phyloP scores from a whole-genome alignment of 78 protist species.

The Chrysochromulina tobinii region DNA sequence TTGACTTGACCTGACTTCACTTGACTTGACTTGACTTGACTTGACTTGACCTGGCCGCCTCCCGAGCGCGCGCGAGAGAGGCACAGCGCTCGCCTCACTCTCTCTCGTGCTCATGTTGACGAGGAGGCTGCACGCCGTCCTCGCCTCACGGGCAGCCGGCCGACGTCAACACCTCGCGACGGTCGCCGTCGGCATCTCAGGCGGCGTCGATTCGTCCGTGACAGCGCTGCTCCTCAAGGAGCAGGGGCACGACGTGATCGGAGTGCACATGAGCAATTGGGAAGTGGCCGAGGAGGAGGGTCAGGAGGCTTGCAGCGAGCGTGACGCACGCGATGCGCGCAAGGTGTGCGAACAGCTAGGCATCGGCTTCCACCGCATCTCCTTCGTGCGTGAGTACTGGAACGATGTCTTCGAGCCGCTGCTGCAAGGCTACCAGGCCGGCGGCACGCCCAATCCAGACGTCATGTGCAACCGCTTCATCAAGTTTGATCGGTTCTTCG shows the following conservation, averaged over 20 bases:
- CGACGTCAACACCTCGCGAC: background rate
- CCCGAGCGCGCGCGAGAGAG: no score
- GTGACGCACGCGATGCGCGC: conserved; percentile 58
- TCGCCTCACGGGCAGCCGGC: no score
- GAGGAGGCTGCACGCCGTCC: no score
- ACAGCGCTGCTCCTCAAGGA: conserved; percentile 39
- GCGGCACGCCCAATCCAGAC: conserved; percentile 87
- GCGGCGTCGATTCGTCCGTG: conserved; percentile 62
- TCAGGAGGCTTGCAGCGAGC: conserved; percentile 28
- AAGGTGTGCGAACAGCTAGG: conserved; percentile 57
- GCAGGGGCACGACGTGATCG: conserved; percentile 45
- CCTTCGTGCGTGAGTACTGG: conserved; percentile 83
- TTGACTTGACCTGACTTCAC: no score
- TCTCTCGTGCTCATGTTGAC: no score
- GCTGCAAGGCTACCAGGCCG: conserved; percentile 56
- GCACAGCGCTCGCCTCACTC: no score
- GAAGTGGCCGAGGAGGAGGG: conserved; percentile 69
- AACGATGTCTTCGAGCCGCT: conserved; percentile 72
- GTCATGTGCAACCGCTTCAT: conserved; percentile 78
- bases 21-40: no score
- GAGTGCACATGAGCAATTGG: conserved; percentile 76
- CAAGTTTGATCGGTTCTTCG: conserved; percentile 71
- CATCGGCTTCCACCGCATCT: conserved; percentile 64
- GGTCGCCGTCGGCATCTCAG: conserved; percentile 52
- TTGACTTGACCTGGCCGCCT: no score